Base-by-base conservation (phyloP, 2,329 filamentous ascomycete species). In the Hymenotorrendiella dingleyae region DNA sequence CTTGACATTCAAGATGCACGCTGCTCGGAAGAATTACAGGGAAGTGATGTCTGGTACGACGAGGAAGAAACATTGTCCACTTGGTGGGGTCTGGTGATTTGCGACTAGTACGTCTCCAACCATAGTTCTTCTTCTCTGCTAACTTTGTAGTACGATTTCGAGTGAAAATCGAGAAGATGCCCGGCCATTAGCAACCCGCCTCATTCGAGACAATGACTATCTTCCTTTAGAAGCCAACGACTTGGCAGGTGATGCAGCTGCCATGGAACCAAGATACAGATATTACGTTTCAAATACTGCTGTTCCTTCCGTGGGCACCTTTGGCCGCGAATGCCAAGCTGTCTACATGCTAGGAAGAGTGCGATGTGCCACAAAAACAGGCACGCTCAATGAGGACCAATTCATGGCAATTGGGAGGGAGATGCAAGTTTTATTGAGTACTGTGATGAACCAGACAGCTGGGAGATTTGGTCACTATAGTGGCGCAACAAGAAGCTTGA, bases 11-110 rank as follows among this genome's bases (percentile, higher is more conserved):
- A 56, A 12, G 45, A 47, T 17, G 45, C 46, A 9, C 27, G 28
- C 8, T 46, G 44, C 19, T 54, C 51, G 3, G 21, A 43, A 12
- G 46, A 47, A 17, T 20, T 45, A 16, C 44, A 43, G 27, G 52
- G 48, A 11, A 54, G 43, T 36, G 47, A 56, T 34, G 29, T 26
- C 4, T 52, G 45, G 50, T 38, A 47, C 19, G 47, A 47, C n/a
- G 51, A 49, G 4, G 49, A 54, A 42, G 51, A 55, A 32, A 45
- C 38, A 4, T 42, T 49, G 21, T 42, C 43, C 21, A 49, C 47
- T 12, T 55, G 51, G 51, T 55, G 53, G 51, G 51, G 51, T 12
- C 35, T 55, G 23, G 47, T 51, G 11, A 54, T 55, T 21, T 49
- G 40, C 21, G 53, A 55, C n/a, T 50, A 49, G 53, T 54, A 50